Evolutionary conservation across 129 eudicot genomes (phyloP), one percentile per base, ranked within the genome.

Genomic region (Pseudognaphalium luteoalbum): DNA sequence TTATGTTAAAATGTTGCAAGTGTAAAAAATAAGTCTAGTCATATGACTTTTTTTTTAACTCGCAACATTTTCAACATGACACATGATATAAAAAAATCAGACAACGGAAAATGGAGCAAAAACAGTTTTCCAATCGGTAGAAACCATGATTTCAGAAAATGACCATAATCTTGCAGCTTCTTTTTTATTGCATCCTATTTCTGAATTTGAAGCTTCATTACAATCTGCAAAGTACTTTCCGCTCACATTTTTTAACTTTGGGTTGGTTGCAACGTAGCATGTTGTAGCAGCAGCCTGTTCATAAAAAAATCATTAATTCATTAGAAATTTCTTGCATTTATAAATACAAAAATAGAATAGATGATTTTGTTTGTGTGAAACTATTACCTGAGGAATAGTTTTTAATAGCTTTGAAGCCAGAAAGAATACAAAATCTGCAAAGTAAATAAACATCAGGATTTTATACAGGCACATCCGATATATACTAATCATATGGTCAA

Each of bases 251-350:
- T 0, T 80, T 9, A 91, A 72, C 51, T 84, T 75, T 10, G 90
- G 85, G 82, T 94, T 73, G 37, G 93, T 87, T 42, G 96, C 99
- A 22, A 94, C 97, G 33, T 94, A 94, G 73, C 97, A 94, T 41
- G 96, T 91, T 2, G 99, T 94, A 16, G 99, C 97, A 64, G 98
- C 98, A 29, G 96, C 98, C 98, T 94, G 79, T 29, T 19, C 16
- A 70, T 76, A 51, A 30, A 16, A 9, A 7, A 42, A 2, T 64
- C 42, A 28, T 39, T 15, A 33, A 20, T 16, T 16, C 2, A 22
- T 71, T 8, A 57, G 4, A 57, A 1, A 7, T 25, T 25, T 22
- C 4, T 4, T 35, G 68, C 6, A 9, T 72, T 34, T 25, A 37
- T 8, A 3, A 60, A 3, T 59, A 4, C 0, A 25, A 71, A 2